Evolutionary conservation across 2,329 filamentous ascomycete species (phyloP).

Genomic region (Thermoascus crustaceus): DNA sequence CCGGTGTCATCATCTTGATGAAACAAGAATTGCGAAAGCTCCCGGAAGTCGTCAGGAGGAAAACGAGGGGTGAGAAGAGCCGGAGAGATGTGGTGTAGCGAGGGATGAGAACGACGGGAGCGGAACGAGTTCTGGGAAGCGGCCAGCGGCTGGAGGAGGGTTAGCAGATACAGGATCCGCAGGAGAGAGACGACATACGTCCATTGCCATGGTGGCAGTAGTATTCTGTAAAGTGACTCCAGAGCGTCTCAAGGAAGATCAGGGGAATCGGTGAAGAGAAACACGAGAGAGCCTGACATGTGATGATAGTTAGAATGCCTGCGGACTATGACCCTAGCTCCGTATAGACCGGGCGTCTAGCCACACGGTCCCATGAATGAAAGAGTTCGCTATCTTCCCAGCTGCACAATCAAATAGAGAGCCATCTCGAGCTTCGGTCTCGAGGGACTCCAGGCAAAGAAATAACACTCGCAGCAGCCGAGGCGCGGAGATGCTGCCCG

Average conservation of each 20-base stretch:
- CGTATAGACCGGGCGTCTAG: too few relatives aligned
- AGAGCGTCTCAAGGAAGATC: too few relatives aligned
- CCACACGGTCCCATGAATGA: too few relatives aligned
- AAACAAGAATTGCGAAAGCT: constrained; percentile 27
- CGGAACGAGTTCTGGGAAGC: constrained; percentile 23
- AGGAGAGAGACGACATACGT: constrained; percentile 1
- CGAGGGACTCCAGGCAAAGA: too few relatives aligned
- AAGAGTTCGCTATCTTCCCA: too few relatives aligned
- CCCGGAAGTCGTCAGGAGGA: constrained; percentile 40
- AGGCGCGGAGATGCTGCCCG: too few relatives aligned
- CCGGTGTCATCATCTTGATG: constrained; percentile 15
- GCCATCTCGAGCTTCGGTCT: too few relatives aligned
- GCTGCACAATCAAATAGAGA: too few relatives aligned
- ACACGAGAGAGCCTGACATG: too few relatives aligned
- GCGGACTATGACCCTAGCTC: too few relatives aligned
- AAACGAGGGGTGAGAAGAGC: constrained; percentile 51
- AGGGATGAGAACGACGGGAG: constrained; percentile 50
- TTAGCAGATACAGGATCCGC: constrained; percentile 5
- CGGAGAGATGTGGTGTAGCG: constrained; percentile 53
- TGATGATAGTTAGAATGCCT: too few relatives aligned
- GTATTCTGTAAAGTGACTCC: not conserved
- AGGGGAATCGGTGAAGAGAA: not conserved
- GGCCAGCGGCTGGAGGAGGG: constrained; percentile 14
- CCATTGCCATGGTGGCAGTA: not conserved
- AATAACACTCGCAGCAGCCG: too few relatives aligned